Conservation (phyloP, 2,329 filamentous ascomycete genomes). For the Colletotrichum tamarilloi region DNA sequence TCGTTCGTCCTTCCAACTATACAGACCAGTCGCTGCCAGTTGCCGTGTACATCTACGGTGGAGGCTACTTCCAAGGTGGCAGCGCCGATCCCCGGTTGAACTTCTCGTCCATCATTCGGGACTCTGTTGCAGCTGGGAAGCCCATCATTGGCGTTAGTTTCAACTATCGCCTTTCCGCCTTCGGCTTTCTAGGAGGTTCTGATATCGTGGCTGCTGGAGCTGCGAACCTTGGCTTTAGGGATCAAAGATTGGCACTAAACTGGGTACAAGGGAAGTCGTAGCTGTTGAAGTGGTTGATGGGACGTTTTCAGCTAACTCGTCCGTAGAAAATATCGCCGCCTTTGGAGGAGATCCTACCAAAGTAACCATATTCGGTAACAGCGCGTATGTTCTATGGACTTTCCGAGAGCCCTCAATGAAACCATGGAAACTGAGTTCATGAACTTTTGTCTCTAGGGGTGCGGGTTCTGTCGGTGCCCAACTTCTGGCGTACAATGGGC, state of each 20-base stretch:
- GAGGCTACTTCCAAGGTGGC: constrained; percentile 42
- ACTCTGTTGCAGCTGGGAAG: constrained; percentile 46
- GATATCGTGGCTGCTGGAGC: constrained; percentile 59
- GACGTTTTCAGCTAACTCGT: too few relatives aligned
- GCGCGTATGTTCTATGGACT: too few relatives aligned
- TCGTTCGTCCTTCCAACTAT: too few relatives aligned
- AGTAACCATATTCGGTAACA: constrained; percentile 52
- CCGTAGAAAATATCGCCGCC: constrained; percentile 57
- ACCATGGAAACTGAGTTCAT: accelerated
- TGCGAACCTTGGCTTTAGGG: constrained; percentile 65
- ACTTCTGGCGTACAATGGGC: too few relatives aligned
- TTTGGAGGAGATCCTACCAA: constrained; percentile 64
- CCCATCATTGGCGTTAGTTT: constrained; percentile 60
- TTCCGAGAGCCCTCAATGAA: too few relatives aligned
- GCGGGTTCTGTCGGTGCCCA: too few relatives aligned
- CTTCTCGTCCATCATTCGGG: constrained; percentile 41
- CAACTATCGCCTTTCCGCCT: constrained; percentile 64
- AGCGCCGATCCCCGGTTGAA: constrained; percentile 65
- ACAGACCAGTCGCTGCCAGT: too few relatives aligned
- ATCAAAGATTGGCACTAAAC: constrained; percentile 61
- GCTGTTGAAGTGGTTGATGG: too few relatives aligned
- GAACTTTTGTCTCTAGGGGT: too few relatives aligned
- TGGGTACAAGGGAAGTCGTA: constrained; percentile 55
- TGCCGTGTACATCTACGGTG: constrained; percentile 62
- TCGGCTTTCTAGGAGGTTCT: constrained; percentile 63